Evolutionary conservation across 345 rosid species (phyloP), one percentile per base, ranked within the genome.

Genomic region (Barbarea vulgaris): DNA sequence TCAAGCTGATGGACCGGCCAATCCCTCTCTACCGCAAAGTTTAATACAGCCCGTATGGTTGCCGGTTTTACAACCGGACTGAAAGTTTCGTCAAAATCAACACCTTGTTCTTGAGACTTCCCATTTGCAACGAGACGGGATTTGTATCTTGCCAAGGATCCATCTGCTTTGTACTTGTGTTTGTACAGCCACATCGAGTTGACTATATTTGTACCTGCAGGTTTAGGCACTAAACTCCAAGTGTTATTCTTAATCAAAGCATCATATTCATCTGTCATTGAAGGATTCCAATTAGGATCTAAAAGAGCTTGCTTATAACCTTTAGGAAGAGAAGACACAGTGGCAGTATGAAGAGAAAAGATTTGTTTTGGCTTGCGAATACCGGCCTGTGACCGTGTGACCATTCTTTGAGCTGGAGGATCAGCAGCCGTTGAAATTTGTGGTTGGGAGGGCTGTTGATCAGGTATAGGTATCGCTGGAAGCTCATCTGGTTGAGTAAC

Each of bases 401-500:
- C 8, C 2, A 42, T 15, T 0, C 7, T 0, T 0, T 5, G 2
- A 0, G 17, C 1, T 0, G 3, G 42, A 3, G 14, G 42, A 0
- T 3, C 1, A 37, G 3, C 1, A 3, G 41, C 3, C 1, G 7
- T 0, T 1, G 7, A 3, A 30, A n/a, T n/a, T n/a, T n/a, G 33
- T 30, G 37, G 4, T 1, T 5, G 4, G 42, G 12, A 5, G 4
- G 10, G 5, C 1, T 0, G 37, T 3, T 34, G 3, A 11, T 34
- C 3, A 3, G 4, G 28, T n/a, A n/a, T n/a, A n/a, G n/a, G n/a
- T n/a, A n/a, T n/a, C n/a, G n/a, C n/a, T n/a, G n/a, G n/a, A n/a
- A n/a, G n/a, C n/a, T n/a, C n/a, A n/a, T n/a, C n/a, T n/a, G 25
- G 3, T 1, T 24, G 1, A 24, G 25, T 1, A 1, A 24, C 25